Evolutionary conservation across 176 grass and related monocot genomes (phyloP), one percentile per base, ranked within the genome.

Genomic region (Ananas comosus): DNA sequence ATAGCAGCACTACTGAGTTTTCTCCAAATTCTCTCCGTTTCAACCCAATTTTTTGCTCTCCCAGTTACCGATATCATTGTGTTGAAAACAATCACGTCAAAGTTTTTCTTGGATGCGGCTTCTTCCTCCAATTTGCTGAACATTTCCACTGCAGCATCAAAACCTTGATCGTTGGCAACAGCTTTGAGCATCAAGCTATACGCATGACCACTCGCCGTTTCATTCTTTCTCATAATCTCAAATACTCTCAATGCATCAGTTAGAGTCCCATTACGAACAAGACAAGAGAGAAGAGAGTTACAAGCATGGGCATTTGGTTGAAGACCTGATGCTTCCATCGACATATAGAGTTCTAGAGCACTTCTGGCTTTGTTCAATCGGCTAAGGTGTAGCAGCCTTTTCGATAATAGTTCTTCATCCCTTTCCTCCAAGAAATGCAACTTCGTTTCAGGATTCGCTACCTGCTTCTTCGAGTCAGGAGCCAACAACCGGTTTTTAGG

Each of bases 371-470:
- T 96, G 77, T 96, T 96, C 21, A 74, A 87, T 65, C 87, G 81
- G 76, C 93, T 74, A 14, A 96, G 81, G 78, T 63, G 77, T 70
- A 90, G 72, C 61, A 96, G 16, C 73, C 93, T 89, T 67, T 23
- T 81, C 13, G 93, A 96, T 50, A 92, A 73, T 54, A 48, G 16
- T 29, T 83, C 72, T 77, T 96, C 88, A 69, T 92, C 79, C 82
- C 79, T 86, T 81, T 96, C 92, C 50, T 96, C 92, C 74, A 96
- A 78, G 67, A 85, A 96, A 75, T 96, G 81, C 53, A 96, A 68
- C 51, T 84, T 88, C 16, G 72, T 63, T 10, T 18, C 68, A 2
- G 71, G 64, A 65, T 49, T 58, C 57, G 79, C 72, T 17, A 70
- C 72, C 51, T 49, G 65, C 9, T 50, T 76, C 68, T 71, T 66